Evolutionary conservation across 192 early-diverging fungal species (phyloP), one percentile per base, ranked within the genome.

Genomic region (Endogone sp.): DNA sequence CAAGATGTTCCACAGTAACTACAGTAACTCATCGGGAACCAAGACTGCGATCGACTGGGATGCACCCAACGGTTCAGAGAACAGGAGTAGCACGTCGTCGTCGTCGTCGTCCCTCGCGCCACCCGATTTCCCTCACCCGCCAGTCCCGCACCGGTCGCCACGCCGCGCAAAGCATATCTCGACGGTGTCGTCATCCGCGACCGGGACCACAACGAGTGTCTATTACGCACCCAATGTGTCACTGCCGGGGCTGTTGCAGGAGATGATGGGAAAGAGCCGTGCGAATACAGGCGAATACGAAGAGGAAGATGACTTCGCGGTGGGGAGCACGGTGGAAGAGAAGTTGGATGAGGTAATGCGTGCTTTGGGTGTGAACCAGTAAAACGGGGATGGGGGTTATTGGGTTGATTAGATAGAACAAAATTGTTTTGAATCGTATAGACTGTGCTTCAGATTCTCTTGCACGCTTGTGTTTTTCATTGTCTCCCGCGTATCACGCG

Each of bases 321-420:
- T 26, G 8, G 59, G 59, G 24, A 28, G 59, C 22, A 60, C 59
- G 6, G 59, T 60, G 21, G 59, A 60, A 22, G 59, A 60, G 27
- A 60, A 60, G 59, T 60, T 60, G 59, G 59, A 60, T 21, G 59
- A 23, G 59, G 59, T 60, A 10, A 60, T 60, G 59, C 22, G 27
- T 10, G 59, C 59, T 8, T 21, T 60, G 27, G 59, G 59, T 16
- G 37, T 49, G 37, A 49, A 49, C 37, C 9, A 49, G 1, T 49
- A 49, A 16, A 11, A 16, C 16, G 37, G 6, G 37, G 6, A 16
- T 49, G 37, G 6, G 37, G 6, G 37, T 49, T 49, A 16, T 49
- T 0, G 6, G 16, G 37, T 11, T 49, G 6, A 16, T 49, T 49
- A 16, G 6, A 49, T 16, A 49, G 37, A 49, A 49, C 6, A 49